Base-by-base conservation (phyloP, 139 green algal species). In the Auxenochlorella pyrenoidosa region DNA sequence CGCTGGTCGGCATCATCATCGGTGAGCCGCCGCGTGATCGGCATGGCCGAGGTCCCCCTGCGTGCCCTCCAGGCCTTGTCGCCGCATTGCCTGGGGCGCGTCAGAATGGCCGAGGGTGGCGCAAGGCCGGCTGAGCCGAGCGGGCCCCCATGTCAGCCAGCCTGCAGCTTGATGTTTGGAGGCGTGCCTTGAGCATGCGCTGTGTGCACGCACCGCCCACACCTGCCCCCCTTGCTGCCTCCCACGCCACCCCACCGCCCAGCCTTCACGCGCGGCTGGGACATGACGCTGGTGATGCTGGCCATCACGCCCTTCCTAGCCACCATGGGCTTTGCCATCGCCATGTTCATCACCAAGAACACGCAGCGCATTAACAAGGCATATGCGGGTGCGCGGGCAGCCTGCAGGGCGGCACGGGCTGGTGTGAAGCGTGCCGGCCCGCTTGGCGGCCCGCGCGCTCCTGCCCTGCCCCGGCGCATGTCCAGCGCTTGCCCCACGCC, bases 251-350 rank as follows among this genome's bases (percentile, higher is more conserved):
- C 71, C 4, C 34, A 1, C 40, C 34, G n/a, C 59, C 66, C 83
- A 90, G 92, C 93, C 38, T 95, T 97, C 79, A 86, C 89, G 22
- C 91, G 92, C 32, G 89, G 88, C 44, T 96, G 92, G 96, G 88
- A 95, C 77, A 94, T 99, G 90, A 96, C 96, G 24, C 91, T 98
- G 26, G 96, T 98, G 32, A 92, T 97, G 83, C 79, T 97, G 32
- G 92, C 94, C 4, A 60, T 89, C 13, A 76, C 94, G 43, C 96
- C 96, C 0, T 70, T 97, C 28, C 81, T 96, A 43, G 95, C 90
- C 0, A 78, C 89, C 4, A 78, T 91, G 44, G 95, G 93, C 15
- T 88, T 92, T 41, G 28, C 73, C 65, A 91, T 97, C 12, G 81
- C 85, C 47, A 87, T 93, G 18, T 47, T 94, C 34, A 76, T 91